Evolutionary conservation across 192 early-diverging fungal species (phyloP).

Genomic region (Backusella circina): DNA sequence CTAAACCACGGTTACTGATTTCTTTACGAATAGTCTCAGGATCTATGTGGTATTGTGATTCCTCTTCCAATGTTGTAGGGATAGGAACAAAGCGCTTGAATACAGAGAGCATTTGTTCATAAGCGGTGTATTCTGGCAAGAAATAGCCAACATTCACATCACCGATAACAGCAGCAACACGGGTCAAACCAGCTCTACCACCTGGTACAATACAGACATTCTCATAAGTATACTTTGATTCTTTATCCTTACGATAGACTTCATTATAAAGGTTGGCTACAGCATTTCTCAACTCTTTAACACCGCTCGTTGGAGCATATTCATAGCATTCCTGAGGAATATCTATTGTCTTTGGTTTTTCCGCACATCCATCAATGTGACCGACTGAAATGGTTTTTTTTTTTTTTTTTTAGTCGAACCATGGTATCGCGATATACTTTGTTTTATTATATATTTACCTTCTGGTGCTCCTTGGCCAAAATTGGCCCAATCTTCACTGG

Average conservation of each 20-base stretch:
- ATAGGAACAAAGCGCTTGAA: constrained; percentile 51
- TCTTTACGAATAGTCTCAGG: constrained; percentile 38
- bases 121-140: constrained; percentile 43
- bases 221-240: constrained; percentile 44
- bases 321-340: constrained; percentile 11
- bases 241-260: constrained; percentile 36
- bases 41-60: constrained; percentile 40
- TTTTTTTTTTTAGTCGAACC: neutral
- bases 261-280: constrained; percentile 49
- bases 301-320: constrained; percentile 43
- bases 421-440: neutral
- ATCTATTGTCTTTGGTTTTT: constrained; percentile 16
- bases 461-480: constrained; percentile 47
- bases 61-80: constrained; percentile 43
- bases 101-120: constrained; percentile 36
- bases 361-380: constrained; percentile 30
- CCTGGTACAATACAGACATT: constrained; percentile 55
- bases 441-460: constrained; percentile 22
- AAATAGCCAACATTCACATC: constrained; percentile 52
- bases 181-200: constrained; percentile 48
- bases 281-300: constrained; percentile 37
- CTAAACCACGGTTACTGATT: constrained; percentile 40
- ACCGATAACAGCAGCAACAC: constrained; percentile 45
- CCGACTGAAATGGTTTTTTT: constrained; percentile 22
- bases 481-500: constrained; percentile 31